Conservation (phyloP, 164 flowering plant species). For the Liriodendron chinense region DNA sequence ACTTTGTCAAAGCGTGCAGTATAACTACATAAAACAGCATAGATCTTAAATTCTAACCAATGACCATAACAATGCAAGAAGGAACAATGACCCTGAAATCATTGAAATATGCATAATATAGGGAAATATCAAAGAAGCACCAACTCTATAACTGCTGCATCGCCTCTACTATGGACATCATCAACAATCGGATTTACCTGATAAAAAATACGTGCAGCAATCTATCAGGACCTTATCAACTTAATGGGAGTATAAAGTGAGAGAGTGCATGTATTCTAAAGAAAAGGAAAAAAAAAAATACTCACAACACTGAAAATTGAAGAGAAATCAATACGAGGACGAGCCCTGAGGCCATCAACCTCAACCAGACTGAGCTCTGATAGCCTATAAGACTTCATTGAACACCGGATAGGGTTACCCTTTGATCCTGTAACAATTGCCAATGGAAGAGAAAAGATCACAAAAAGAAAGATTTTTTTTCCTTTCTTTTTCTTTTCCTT, state of each 20-base stretch:
- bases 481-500: background rate
- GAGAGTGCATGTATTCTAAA: background rate
- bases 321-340: slow-evolving; percentile 89
- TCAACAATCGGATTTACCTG: slow-evolving; percentile 93
- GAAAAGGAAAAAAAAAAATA: background rate
- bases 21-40: slow-evolving; percentile 39
- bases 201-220: background rate
- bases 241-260: background rate
- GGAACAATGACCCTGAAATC: background rate
- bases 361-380: slow-evolving; percentile 59
- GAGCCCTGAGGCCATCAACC: slow-evolving; percentile 70
- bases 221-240: background rate
- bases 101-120: background rate
- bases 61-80: background rate
- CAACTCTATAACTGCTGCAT: slow-evolving; percentile 86
- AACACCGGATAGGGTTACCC: slow-evolving; percentile 31
- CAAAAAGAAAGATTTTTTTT: background rate
- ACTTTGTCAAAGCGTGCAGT: slow-evolving; percentile 86
- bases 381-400: slow-evolving; percentile 87
- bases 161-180: slow-evolving; percentile 82
- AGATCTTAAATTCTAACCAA: slow-evolving; percentile 11
- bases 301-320: slow-evolving; percentile 76
- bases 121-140: slow-evolving; percentile 29
- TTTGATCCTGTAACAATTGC: slow-evolving; percentile 25
- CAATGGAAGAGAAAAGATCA: background rate